phyloP scores from a whole-genome alignment of 2,329 filamentous ascomycete genomes.

The Claviceps spartinae region DNA sequence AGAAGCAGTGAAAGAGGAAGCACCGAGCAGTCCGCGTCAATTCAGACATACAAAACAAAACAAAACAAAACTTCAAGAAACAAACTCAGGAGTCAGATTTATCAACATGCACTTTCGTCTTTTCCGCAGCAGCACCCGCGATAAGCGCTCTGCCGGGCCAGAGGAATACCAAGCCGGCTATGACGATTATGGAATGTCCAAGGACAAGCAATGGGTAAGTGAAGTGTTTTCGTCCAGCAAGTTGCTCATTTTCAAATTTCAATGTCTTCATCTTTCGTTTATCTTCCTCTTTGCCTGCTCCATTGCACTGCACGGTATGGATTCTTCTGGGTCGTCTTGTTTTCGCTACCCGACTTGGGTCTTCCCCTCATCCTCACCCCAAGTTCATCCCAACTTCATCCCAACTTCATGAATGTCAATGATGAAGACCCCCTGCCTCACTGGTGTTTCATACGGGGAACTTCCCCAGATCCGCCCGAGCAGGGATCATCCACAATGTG shows the following conservation, averaged over 20 bases:
- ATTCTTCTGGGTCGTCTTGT: too few relatives aligned
- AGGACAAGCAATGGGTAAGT: slow-evolving; percentile 38
- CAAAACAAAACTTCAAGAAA: neutral
- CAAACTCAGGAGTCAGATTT: neutral
- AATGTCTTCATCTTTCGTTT: neutral
- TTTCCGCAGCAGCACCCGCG: neutral
- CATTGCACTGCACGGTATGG: too few relatives aligned
- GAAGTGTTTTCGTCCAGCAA: neutral
- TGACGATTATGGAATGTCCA: slow-evolving; percentile 1
- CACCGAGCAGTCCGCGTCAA: too few relatives aligned
- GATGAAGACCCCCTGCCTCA: too few relatives aligned
- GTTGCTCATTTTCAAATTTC: neutral
- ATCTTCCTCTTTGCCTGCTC: neutral
- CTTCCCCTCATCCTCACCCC: too few relatives aligned
- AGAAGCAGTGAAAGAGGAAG: too few relatives aligned
- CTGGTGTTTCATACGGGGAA: too few relatives aligned
- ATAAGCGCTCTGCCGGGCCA: slow-evolving; percentile 2
- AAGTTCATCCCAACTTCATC: too few relatives aligned
- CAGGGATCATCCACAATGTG: too few relatives aligned
- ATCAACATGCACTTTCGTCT: neutral
- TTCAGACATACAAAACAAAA: neutral
- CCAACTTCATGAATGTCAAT: too few relatives aligned
- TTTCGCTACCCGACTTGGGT: too few relatives aligned
- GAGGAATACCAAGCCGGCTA: slow-evolving; percentile 8
- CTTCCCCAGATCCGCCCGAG: too few relatives aligned